Percentiles rank a stretch among this genome's conserved stretches.
These are phyloP conservation scores for Allomyces arbusculus DNA, from an alignment of 192 early-diverging fungal species.

Conservation along the genomic window DNA sequence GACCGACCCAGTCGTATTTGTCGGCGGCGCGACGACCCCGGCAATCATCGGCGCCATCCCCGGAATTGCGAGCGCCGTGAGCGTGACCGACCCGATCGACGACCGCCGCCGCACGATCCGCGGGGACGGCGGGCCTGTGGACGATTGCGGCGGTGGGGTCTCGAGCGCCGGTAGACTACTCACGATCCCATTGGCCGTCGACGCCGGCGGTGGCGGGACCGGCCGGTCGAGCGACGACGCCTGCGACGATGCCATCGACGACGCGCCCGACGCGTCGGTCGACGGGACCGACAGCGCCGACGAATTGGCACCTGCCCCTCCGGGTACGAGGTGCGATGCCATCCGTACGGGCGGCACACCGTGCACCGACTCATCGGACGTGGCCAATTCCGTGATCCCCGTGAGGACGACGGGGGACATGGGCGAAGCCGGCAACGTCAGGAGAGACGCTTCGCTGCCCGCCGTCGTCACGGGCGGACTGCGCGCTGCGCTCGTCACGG, in stretches of 20 bases:
- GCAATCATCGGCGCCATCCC: neutral
- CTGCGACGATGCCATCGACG: neutral
- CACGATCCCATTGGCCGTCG: too few relatives aligned
- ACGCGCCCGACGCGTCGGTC: neutral
- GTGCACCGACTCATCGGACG: neutral
- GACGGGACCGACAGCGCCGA: neutral
- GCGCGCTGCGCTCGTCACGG: too few relatives aligned
- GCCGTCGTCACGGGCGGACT: too few relatives aligned
- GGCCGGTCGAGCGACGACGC: too few relatives aligned
- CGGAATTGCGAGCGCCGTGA: neutral
- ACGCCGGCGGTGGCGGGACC: too few relatives aligned
- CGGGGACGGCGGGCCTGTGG: neutral
- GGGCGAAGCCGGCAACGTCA: neutral
- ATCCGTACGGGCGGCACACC: neutral
- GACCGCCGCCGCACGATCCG: neutral
- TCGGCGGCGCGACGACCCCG: too few relatives aligned
- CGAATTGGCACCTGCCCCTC: too few relatives aligned
- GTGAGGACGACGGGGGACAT: neutral
- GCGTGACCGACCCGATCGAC: neutral
- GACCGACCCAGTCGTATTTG: too few relatives aligned
- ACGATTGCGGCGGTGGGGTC: too few relatives aligned
- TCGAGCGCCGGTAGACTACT: too few relatives aligned
- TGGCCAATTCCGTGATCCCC: neutral
- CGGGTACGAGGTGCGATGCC: too few relatives aligned
- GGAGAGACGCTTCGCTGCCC: too few relatives aligned